A percentile compares a stretch with the other conserved stretches of the same genome.
phyloP scores from a whole-genome alignment of 495 filamentous ascomycete genomes.

The Pyronema omphalodes region DNA sequence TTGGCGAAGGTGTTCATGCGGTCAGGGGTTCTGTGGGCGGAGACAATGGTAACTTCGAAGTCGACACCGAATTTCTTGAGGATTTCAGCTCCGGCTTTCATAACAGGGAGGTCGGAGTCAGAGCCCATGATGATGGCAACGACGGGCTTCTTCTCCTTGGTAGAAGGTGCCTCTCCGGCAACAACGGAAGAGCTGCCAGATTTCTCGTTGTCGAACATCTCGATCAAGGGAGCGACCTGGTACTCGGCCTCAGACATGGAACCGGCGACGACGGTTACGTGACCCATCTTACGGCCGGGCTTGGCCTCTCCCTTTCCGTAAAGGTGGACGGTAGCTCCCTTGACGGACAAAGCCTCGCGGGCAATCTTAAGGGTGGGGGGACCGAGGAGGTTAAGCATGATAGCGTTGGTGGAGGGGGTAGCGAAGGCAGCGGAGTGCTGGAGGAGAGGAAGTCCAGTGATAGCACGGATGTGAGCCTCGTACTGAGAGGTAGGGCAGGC shows the following conservation, averaged over 20 bases:
- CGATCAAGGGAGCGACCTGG: slow-evolving; percentile 47
- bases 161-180: slow-evolving; percentile 18
- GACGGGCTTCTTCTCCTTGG: slow-evolving; percentile 32
- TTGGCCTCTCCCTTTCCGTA: slow-evolving; percentile 79
- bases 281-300: slow-evolving; percentile 84
- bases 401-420: slow-evolving; percentile 40
- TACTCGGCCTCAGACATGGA: slow-evolving; percentile 55
- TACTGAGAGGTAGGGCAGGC: slow-evolving; percentile 75
- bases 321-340: slow-evolving; percentile 54
- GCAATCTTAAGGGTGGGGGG: slow-evolving; percentile 55
- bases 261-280: slow-evolving; percentile 57
- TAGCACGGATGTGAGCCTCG: slow-evolving; percentile 71
- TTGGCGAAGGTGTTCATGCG: slow-evolving; percentile 63
- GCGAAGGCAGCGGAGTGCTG: slow-evolving; percentile 39
- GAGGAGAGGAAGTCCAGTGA: slow-evolving; percentile 59
- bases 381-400: slow-evolving; percentile 96
- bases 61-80: slow-evolving; percentile 59
- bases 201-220: slow-evolving; percentile 42
- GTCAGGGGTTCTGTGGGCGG: slow-evolving; percentile 77
- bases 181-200: slow-evolving; percentile 14
- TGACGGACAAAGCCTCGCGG: slow-evolving; percentile 40
- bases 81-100: slow-evolving; percentile 58
- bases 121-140: slow-evolving; percentile 90
- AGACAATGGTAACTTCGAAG: slow-evolving; percentile 66
- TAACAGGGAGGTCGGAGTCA: slow-evolving; percentile 70